A percentile compares a stretch with the other conserved stretches of the same genome.
These are phyloP conservation scores for Agaricus subrufescens DNA, from an alignment of 768 basidiomycete genomes.

Conservation along the genomic window DNA sequence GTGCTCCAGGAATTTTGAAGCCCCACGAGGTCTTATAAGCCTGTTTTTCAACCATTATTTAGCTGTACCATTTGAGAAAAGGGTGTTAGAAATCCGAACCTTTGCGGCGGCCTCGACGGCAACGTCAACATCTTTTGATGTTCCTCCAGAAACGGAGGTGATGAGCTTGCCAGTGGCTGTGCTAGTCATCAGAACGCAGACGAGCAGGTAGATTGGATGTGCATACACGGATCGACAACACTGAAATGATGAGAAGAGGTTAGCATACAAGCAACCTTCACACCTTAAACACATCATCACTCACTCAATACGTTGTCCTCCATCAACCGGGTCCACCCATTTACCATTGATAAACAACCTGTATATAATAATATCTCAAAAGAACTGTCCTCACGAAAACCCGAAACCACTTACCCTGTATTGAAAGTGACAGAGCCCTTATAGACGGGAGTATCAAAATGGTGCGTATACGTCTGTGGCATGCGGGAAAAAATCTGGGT, in stretches of 20 bases:
- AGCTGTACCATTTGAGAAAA: too few relatives aligned
- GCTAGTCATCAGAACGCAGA: neutral
- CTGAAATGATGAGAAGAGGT: slow-evolving; percentile 20
- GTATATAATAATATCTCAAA: neutral
- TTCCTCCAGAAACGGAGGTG: slow-evolving; percentile 53
- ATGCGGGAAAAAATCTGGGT: neutral
- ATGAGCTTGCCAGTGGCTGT: slow-evolving; percentile 61
- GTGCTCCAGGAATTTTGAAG: slow-evolving; percentile 45
- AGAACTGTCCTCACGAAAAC: slow-evolving; percentile 10
- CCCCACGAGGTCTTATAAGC: slow-evolving; percentile 64
- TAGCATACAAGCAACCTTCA: neutral
- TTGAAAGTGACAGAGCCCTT: slow-evolving; percentile 17
- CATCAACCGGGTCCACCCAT: slow-evolving; percentile 54
- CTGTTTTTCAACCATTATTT: slow-evolving; percentile 1
- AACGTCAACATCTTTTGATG: slow-evolving; percentile 65
- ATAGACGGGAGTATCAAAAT: slow-evolving; percentile 16
- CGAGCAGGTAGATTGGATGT: neutral
- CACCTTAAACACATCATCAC: slow-evolving; percentile 16
- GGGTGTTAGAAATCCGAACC: slow-evolving; percentile 21
- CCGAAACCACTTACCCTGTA: slow-evolving; percentile 13
- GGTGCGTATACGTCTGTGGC: slow-evolving; percentile 18
- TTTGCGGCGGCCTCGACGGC: slow-evolving; percentile 68
- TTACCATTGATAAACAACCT: slow-evolving; percentile 72
- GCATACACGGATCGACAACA: slow-evolving; percentile 52
- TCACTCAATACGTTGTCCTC: slow-evolving; percentile 59